Base-by-base conservation (phyloP, 805 yeast genomes). In the Monosporozyma solicola region DNA sequence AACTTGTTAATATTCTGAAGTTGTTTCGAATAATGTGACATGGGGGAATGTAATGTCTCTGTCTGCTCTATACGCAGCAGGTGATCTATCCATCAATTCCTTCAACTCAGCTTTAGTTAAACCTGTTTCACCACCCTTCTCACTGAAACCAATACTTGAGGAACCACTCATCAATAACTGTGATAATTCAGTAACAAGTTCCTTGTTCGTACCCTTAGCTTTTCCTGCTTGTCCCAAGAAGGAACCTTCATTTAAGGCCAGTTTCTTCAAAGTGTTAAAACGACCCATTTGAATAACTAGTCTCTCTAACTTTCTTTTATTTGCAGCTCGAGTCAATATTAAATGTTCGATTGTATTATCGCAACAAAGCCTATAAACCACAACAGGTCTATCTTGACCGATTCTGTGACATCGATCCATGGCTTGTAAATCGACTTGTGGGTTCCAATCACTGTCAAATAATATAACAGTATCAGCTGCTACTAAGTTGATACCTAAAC, bases 371-470 rank as follows among this genome's bases (percentile, higher is more conserved):
- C 98, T 76, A 64, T 84, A 88, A 1, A 92, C 79, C 24, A 87
- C 74, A 4, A 91, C 96, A 1, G 97, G 97, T 52, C 79, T 81
- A 1, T 73, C 76, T 66, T 92, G 99, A 0, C 98, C 98, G 52
- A 94, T 88, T 63, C 99, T 75, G 65, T 92, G 98, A 11, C 87
- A 95, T 52, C 99, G 76, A 61, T 91, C 98, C 82, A 92, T 92
- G 0, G 98, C 98, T 66, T 92, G 99, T 50, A 90, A 72, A 69
- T 92, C 98, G 56, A 89, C 95, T 64, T 92, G 97, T 0, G 98
- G 99, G 62, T 92, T 92, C 96, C 97, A 92, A 64, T 92, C 99
- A 53, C 89, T 85, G 63, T 92, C 99, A 64, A 88, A 90, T 10
- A 92, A 61, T 3, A 92, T 80, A 1, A 94, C 98, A 1, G 95